phyloP scores from a whole-genome alignment of 768 basidiomycete species.

The Baorangia bicolor region DNA sequence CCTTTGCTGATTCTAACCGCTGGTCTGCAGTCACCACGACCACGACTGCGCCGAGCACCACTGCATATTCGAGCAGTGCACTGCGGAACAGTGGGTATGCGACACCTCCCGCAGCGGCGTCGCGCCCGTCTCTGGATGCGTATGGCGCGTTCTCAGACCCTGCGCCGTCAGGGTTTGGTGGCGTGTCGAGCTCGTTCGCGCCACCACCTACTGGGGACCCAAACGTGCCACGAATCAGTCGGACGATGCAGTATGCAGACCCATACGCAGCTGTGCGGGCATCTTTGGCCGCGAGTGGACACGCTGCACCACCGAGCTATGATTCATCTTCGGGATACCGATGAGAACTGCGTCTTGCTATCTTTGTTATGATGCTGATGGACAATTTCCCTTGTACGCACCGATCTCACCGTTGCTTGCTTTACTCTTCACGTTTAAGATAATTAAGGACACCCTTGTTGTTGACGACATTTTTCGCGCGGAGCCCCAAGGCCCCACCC shows the following conservation, averaged over 20 bases:
- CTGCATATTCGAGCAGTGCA: constrained; percentile 23
- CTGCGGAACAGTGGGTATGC: constrained; percentile 27
- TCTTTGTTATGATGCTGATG: not conserved
- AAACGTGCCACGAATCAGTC: constrained; percentile 57
- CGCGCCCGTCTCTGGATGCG: constrained; percentile 75
- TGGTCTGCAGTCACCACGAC: constrained; percentile 38
- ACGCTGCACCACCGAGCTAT: constrained; percentile 49
- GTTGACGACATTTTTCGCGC: constrained; percentile 4
- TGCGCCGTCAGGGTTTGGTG: constrained; percentile 71
- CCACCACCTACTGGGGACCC: constrained; percentile 33
- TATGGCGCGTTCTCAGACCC: constrained; percentile 93
- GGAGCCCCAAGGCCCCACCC: not conserved
- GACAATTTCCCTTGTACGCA: constrained; percentile 11
- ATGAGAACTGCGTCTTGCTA: constrained; percentile 21
- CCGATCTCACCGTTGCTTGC: constrained; percentile 7
- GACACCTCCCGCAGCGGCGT: constrained; percentile 34
- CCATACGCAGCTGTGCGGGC: constrained; percentile 83
- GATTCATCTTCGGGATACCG: constrained; percentile 54
- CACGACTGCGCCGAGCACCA: constrained; percentile 26
- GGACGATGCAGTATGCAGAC: constrained; percentile 93
- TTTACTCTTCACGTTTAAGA: constrained; percentile 7
- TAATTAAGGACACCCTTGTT: constrained; percentile 12
- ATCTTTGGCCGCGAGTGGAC: constrained; percentile 38
- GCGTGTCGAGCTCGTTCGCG: constrained; percentile 35
- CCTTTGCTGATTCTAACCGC: constrained; percentile 56